phyloP scores from a whole-genome alignment of 805 yeast species.

The Candida hungchunana region DNA sequence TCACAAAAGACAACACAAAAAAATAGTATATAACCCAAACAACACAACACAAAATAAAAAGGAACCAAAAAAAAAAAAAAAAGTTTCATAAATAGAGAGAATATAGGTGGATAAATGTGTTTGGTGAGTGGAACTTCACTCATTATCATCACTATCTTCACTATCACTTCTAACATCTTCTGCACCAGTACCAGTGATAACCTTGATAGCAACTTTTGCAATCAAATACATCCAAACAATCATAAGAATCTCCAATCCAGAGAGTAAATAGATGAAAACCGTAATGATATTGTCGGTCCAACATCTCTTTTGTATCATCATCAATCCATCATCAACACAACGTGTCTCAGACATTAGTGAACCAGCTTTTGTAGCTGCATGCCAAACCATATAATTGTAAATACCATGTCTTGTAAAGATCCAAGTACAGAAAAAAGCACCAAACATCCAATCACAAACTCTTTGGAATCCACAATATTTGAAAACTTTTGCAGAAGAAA shows the following conservation, averaged over 20 bases:
- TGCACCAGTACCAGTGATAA: constrained; percentile 68
- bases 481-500: constrained; percentile 70
- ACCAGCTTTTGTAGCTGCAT: constrained; percentile 46
- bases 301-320: constrained; percentile 40
- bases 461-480: constrained; percentile 62
- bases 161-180: constrained; percentile 85
- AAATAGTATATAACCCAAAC: too few relatives aligned
- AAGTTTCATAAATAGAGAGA: too few relatives aligned
- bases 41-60: too few relatives aligned
- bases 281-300: constrained; percentile 42
- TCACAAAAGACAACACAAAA: too few relatives aligned
- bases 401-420: constrained; percentile 66
- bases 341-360: constrained; percentile 40
- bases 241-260: constrained; percentile 61
- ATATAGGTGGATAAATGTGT: too few relatives aligned
- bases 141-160: constrained; percentile 47
- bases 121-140: too few relatives aligned
- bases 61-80: too few relatives aligned
- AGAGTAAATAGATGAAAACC: constrained; percentile 51
- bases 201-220: constrained; percentile 62
- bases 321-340: constrained; percentile 38
- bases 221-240: constrained; percentile 75
- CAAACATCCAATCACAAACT: constrained; percentile 66
- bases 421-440: constrained; percentile 67
- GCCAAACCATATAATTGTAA: constrained; percentile 62